Evolutionary conservation across 345 rosid genomes (phyloP).

Genomic region (Populus euphratica): DNA sequence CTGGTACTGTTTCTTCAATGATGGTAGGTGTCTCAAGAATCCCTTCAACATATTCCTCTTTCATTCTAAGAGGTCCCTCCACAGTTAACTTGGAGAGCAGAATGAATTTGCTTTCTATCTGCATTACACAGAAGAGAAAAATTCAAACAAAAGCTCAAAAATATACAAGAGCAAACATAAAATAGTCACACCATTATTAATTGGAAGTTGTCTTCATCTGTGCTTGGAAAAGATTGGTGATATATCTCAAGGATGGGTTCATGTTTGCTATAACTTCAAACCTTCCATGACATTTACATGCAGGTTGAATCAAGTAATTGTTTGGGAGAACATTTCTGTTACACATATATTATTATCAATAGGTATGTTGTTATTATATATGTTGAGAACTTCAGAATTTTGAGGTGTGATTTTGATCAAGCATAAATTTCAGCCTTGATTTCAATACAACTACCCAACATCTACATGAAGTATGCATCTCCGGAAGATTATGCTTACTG

Average conservation of each 20-base stretch:
- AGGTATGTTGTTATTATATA: neutral
- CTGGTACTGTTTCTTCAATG: slow-evolving; percentile 79
- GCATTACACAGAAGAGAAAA: slow-evolving; percentile 24
- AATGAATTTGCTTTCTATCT: slow-evolving; percentile 76
- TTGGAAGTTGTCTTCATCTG: neutral
- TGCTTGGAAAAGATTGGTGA: neutral
- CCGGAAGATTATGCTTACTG: neutral
- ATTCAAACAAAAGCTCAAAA: neutral
- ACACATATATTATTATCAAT: neutral
- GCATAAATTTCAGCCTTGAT: neutral
- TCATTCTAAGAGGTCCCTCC: slow-evolving; percentile 96
- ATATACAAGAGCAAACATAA: neutral
- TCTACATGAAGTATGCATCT: neutral
- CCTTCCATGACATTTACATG: neutral
- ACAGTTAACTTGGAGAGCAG: slow-evolving; percentile 61
- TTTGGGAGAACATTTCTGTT: neutral
- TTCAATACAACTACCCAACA: neutral
- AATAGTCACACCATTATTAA: neutral
- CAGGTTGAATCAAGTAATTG: neutral
- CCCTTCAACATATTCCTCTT: slow-evolving; percentile 84
- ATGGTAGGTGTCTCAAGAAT: slow-evolving; percentile 67
- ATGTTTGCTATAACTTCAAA: neutral
- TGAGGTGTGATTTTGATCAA: neutral
- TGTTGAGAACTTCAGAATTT: neutral
- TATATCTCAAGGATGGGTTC: neutral